Conservation (phyloP, 2,329 filamentous ascomycete genomes). For the Penicillium digitatum region DNA sequence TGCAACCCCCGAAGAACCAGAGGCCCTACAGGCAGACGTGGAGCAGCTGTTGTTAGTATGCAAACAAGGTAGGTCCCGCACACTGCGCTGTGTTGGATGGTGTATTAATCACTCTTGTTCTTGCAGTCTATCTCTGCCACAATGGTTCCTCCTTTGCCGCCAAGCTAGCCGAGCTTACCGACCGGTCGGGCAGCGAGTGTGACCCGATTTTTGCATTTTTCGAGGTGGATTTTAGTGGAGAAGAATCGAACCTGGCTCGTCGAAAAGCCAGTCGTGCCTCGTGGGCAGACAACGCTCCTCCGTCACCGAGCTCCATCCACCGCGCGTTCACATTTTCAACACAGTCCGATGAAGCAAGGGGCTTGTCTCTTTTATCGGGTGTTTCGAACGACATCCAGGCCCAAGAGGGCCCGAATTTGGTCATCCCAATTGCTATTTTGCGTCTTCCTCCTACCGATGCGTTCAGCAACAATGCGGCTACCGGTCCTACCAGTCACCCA, state of each 20-base stretch:
- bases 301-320: slow-evolving; percentile 32
- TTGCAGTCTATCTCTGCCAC: slow-evolving; percentile 52
- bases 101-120: slow-evolving; percentile 14
- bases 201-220: slow-evolving; percentile 56
- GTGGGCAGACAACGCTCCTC: slow-evolving; percentile 29
- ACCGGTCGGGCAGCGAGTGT: slow-evolving; percentile 44
- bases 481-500: slow-evolving; percentile 17
- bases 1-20: slow-evolving; percentile 39
- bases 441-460: slow-evolving; percentile 28
- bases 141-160: slow-evolving; percentile 51
- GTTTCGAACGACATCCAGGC: slow-evolving; percentile 50
- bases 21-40: slow-evolving; percentile 48
- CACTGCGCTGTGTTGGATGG: background rate
- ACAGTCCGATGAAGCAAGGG: slow-evolving; percentile 47
- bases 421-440: slow-evolving; percentile 50
- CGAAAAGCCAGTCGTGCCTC: slow-evolving; percentile 31
- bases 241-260: slow-evolving; percentile 36
- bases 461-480: slow-evolving; percentile 9
- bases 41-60: slow-evolving; percentile 50
- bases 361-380: slow-evolving; percentile 47
- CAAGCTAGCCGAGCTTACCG: slow-evolving; percentile 51
- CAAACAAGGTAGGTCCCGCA: slow-evolving; percentile 47
- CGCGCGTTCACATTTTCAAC: slow-evolving; percentile 43
- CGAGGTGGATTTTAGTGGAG: slow-evolving; percentile 45
- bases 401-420: slow-evolving; percentile 47